Evolutionary conservation across 106 monocot genomes (phyloP), one percentile per base, ranked within the genome.

Genomic region (Narthecium ossifragum): DNA sequence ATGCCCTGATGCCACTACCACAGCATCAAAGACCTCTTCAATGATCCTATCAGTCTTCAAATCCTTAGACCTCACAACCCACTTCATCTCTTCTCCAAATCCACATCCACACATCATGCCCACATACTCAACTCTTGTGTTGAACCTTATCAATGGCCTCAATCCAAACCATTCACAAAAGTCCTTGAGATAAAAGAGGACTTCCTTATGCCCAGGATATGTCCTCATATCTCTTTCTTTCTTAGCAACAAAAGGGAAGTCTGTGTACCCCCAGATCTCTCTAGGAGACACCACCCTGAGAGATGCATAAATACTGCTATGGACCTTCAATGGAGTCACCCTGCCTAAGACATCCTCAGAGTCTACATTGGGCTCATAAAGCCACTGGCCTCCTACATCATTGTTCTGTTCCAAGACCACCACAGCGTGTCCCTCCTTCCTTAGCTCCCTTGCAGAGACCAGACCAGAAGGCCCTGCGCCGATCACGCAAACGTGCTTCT

Each of bases 401-500:
- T 68, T 59, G 43, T 65, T 74, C 34, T 83, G 79, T 71, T 88
- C 88, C 25, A 83, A 50, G 34, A 83, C 73, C 34, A 65, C 54
- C 23, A 65, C 67, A 0, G 56, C 45, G 41, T 80, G 83, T 1
- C 79, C 73, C 33, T 85, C 80, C 11, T 63, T 74, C 23, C 73
- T 60, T 10, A 88, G 83, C 83, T 88, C 83, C 51, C 88, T 67
- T 0, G 76, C 83, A 0, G 83, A 70, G 12, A 74, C 83, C 27
- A 83, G 58, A 10, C 83, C 88, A 10, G 88, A 73, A 4, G 81
- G 74, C 2, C 88, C 88, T 48, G 77, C 88, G 10, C 88, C 88
- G 15, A 88, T 69, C 31, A 88, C 83, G 13, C 82, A 82, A 1
- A 88, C 76, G 14, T 68, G 67, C 40, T 70, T 66, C 20, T 37